These are phyloP conservation scores for Coemansia sp. DNA, from an alignment of 192 early-diverging fungal genomes.

Conservation along the genomic window DNA sequence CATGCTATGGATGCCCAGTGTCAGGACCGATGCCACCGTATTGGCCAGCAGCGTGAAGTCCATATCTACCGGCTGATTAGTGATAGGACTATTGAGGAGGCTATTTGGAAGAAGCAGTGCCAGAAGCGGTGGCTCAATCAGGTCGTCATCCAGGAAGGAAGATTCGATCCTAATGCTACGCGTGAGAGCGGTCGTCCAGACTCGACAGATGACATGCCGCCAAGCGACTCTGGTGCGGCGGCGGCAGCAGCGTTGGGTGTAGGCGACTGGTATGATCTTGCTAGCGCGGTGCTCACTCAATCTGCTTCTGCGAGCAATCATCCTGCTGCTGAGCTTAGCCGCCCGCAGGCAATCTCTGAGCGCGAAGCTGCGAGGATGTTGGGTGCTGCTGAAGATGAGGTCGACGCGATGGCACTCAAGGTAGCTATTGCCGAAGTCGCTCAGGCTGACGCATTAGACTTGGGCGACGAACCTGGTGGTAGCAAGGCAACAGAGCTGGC, in stretches of 20 bases:
- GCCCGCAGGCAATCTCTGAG: slow-evolving; percentile 19
- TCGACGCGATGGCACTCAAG: slow-evolving; percentile 34
- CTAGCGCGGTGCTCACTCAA: slow-evolving; percentile 27
- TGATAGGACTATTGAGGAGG: slow-evolving; percentile 75
- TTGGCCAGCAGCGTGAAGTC: slow-evolving; percentile 87
- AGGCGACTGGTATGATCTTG: slow-evolving; percentile 52
- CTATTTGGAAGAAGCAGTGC: slow-evolving; percentile 77
- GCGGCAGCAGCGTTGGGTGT: slow-evolving; percentile 16
- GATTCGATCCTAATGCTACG: slow-evolving; percentile 57
- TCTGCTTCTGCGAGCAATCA: neutral
- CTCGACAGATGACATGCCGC: neutral
- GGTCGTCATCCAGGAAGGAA: slow-evolving; percentile 78
- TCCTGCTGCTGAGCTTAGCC: neutral
- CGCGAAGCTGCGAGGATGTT: slow-evolving; percentile 18
- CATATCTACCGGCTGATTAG: slow-evolving; percentile 77
- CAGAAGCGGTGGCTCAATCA: slow-evolving; percentile 79
- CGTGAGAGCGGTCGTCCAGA: neutral
- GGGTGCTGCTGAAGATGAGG: slow-evolving; percentile 37
- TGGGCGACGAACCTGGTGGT: slow-evolving; percentile 25
- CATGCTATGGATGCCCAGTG: slow-evolving; percentile 97
- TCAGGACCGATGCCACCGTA: slow-evolving; percentile 96
- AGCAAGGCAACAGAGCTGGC: neutral
- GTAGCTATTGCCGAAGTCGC: slow-evolving; percentile 40
- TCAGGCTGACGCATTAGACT: slow-evolving; percentile 41
- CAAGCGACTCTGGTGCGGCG: neutral